Percentiles rank a stretch among this genome's conserved stretches.
phyloP scores from a whole-genome alignment of 1,139 yeast genomes.

The Sporopachydermia cereana region DNA sequence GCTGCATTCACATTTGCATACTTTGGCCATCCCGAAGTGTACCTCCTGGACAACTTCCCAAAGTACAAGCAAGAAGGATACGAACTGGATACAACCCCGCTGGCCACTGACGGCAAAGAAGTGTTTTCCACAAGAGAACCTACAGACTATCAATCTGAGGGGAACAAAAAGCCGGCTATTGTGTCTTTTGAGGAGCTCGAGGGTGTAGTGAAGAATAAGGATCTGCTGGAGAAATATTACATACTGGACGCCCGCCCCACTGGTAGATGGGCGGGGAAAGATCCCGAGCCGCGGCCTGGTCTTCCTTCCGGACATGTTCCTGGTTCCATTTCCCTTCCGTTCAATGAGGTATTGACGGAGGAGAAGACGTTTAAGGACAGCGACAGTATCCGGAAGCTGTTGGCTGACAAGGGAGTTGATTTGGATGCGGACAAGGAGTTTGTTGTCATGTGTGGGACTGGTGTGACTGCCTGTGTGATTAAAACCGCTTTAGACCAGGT shows the following conservation, averaged over 20 bases:
- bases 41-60: conserved; percentile 57
- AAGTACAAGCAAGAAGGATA: conserved; percentile 33
- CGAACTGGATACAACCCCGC: conserved; percentile 24
- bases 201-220: conserved; percentile 38
- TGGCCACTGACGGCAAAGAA: background rate
- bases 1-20: conserved; percentile 81
- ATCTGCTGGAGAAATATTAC: conserved; percentile 36
- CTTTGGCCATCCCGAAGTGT: conserved; percentile 62
- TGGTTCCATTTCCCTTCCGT: conserved; percentile 70
- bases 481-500: conserved; percentile 58
- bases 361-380: conserved; percentile 37
- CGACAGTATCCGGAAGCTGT: conserved; percentile 34
- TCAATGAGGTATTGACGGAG: conserved; percentile 42
- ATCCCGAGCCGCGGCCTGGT: conserved; percentile 84
- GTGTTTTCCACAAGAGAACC: conserved; percentile 13
- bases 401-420: conserved; percentile 29
- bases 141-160: conserved; percentile 28
- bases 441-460: conserved; percentile 89
- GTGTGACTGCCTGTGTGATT: conserved; percentile 83
- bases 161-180: conserved; percentile 36
- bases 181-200: conserved; percentile 53
- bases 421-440: conserved; percentile 42
- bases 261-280: conserved; percentile 64
- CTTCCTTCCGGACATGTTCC: conserved; percentile 84
- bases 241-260: conserved; percentile 74